Base-by-base conservation (phyloP, 352 stramenopile genomes). In the Ochromonadaceae sp. region DNA sequence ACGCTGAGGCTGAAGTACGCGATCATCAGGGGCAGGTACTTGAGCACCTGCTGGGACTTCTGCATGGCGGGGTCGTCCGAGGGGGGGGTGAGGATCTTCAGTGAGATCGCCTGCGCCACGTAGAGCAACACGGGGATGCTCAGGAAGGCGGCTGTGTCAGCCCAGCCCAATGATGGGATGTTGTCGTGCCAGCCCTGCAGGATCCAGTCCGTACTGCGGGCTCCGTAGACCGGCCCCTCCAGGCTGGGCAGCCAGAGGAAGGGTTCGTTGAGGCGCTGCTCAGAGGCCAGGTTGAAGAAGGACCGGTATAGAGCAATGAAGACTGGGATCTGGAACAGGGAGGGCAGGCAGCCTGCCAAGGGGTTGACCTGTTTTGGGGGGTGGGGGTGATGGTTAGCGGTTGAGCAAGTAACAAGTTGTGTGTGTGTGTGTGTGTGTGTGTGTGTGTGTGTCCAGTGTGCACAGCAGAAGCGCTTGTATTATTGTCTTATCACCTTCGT, bases 301-400 rank as follows among this genome's bases (percentile, higher is more conserved):
- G 81, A 77, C 66, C 83, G 74, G 70, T 91, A 91, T 1, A 91
- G 69, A 36, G 78, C 81, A 70, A 91, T 88, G 38, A 91, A 91
- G 40, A 91, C 68, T n/a, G 83, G 83, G 68, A 91, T 86, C 70
- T 88, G 82, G 46, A 82, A 70, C 40, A 91, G 59, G 47, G 72
- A 75, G n/a, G 83, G 83, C 38, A 91, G 70, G 63, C 81, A 89
- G 50, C 81, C 81, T n/a, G 82, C 81, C 9, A 91, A 70, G 25
- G 83, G 83, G 67, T 90, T 90, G 26, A 90, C 76, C 67, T 88
- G 17, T 12, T 32, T 40, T 4, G 40, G 42, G 25, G 25, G 20
- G 25, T n/a, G n/a, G n/a, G n/a, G n/a, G 15, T 50, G 15, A 50
- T 56, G 15, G 47, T 56, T 56, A n/a, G 15, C n/a, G 31, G n/a